Evolutionary conservation across 2,329 filamentous ascomycete genomes (phyloP), one percentile per base, ranked within the genome.

Genomic region (Sporothrix curviconia): DNA sequence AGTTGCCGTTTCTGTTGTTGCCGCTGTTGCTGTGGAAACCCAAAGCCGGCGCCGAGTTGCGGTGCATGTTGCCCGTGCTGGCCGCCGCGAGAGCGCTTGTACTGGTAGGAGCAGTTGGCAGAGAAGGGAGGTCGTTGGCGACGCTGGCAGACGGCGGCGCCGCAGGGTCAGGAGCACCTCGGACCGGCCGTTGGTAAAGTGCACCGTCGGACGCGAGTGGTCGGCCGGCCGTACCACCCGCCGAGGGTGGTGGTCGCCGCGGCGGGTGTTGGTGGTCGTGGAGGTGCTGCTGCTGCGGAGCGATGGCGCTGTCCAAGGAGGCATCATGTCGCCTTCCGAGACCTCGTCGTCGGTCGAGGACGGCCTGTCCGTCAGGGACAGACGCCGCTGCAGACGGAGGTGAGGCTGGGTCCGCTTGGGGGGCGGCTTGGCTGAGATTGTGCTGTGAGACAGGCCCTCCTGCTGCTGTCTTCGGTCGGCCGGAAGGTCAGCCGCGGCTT

Each of bases 401-500:
- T 58, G 57, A 15, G 57, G 57, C 7, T 30, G 5, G 4, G 47
- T 25, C 2, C 39, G 25, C 50, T 58, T 54, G 47, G 30, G 46
- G 11, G 36, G 19, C 37, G 7, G 22, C 15, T 5, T 56, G 12
- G 14, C 11, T 44, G 30, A 11, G 2, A 19, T 34, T n/a, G n/a
- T n/a, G n/a, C n/a, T n/a, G n/a, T n/a, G n/a, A n/a, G n/a, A n/a
- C n/a, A n/a, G n/a, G n/a, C n/a, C n/a, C n/a, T n/a, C n/a, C n/a
- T n/a, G n/a, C n/a, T n/a, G n/a, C n/a, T n/a, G n/a, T n/a, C n/a
- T n/a, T 56, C 52, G 2, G 46, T 43, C 25, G 52, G 57, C 7
- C 57, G 57, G 19, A 34, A 59, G 24, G 57, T 42, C 7, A 59
- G 53, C 25, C 57, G 57, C 9, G 57, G 57, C 53, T 56, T 56